phyloP scores from a whole-genome alignment of 2,329 filamentous ascomycete species.

The Arthrobotrys iridis region DNA sequence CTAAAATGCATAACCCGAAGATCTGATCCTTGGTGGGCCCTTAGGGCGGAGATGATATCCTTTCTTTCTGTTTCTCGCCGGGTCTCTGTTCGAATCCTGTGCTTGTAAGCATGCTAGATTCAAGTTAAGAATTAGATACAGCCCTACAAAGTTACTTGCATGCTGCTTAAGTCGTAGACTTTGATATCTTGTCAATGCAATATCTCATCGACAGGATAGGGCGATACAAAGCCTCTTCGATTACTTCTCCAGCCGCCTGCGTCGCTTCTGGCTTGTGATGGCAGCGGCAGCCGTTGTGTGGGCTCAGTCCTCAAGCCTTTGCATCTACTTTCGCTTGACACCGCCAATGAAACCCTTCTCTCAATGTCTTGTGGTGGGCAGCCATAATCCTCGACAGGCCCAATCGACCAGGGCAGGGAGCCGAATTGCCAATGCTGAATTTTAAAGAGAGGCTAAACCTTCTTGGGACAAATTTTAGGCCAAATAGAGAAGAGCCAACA shows the following conservation, averaged over 20 bases:
- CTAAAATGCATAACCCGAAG: background rate
- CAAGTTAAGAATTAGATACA: too few relatives aligned
- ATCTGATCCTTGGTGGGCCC: background rate
- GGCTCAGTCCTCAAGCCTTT: conserved; percentile 16
- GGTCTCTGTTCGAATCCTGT: too few relatives aligned
- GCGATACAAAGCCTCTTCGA: too few relatives aligned
- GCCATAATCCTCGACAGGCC: conserved; percentile 36
- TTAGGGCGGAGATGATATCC: too few relatives aligned
- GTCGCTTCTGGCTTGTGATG: conserved; percentile 31
- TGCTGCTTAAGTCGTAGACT: too few relatives aligned
- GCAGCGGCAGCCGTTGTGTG: conserved; percentile 47
- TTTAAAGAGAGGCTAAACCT: conserved; percentile 35
- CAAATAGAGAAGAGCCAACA: background rate
- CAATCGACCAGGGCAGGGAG: conserved; percentile 10
- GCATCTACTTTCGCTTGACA: conserved; percentile 38
- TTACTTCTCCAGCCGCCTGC: background rate
- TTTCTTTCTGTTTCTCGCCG: too few relatives aligned
- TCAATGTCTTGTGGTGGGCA: conserved; percentile 33
- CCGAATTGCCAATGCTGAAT: conserved; percentile 17
- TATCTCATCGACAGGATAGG: too few relatives aligned
- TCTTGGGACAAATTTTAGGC: conserved; percentile 14
- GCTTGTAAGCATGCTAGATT: too few relatives aligned
- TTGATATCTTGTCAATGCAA: too few relatives aligned
- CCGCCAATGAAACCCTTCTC: conserved; percentile 37
- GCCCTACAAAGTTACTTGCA: too few relatives aligned